Conservation (phyloP, 2,329 filamentous ascomycete genomes). For the Aspergillus pseudotamarii region DNA sequence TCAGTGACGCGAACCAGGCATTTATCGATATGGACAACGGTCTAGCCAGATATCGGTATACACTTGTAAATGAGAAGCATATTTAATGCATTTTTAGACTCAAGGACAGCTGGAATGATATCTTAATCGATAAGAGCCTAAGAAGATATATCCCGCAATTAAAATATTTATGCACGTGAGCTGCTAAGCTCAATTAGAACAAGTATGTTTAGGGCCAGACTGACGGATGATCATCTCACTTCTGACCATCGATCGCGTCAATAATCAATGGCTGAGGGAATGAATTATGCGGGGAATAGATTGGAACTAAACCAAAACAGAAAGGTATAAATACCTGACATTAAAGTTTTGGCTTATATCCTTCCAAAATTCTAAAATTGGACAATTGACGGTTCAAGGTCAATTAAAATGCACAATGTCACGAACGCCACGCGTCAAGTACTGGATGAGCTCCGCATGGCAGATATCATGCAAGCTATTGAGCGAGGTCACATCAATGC, state of each 20-base stretch:
- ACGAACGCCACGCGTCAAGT: too few species aligned
- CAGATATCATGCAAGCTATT: background rate
- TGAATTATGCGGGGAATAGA: background rate
- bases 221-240: background rate
- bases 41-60: background rate
- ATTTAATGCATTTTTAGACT: background rate
- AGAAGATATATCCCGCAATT: too few species aligned
- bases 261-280: background rate
- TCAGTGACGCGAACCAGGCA: background rate
- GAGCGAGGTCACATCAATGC: background rate
- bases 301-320: background rate
- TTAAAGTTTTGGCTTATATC: background rate
- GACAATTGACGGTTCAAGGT: background rate
- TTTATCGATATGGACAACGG: background rate
- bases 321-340: background rate
- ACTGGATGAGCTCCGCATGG: background rate
- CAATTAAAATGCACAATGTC: background rate
- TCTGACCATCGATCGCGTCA: background rate
- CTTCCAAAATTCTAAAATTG: background rate
- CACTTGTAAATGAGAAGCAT: background rate
- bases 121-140: too few species aligned
- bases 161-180: background rate
- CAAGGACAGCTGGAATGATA: too few species aligned
- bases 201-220: background rate
- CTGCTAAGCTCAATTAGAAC: background rate